phyloP scores from a whole-genome alignment of 805 yeast species.

The Candida tibetensis region DNA sequence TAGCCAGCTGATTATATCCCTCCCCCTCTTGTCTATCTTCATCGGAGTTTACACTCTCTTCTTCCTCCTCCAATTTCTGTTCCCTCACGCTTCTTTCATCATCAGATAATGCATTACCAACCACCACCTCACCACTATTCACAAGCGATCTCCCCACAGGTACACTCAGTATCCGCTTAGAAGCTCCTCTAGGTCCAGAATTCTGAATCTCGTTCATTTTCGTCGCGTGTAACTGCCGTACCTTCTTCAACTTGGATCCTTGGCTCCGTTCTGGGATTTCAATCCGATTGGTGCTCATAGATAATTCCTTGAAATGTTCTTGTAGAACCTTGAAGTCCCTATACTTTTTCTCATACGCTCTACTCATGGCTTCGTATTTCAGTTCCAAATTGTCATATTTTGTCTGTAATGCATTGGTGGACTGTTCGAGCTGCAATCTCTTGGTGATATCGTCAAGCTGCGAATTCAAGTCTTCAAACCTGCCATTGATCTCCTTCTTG shows the following conservation, averaged over 20 bases:
- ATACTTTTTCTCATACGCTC: constrained; percentile 23
- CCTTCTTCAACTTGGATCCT: constrained; percentile 12
- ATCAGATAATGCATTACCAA: neutral
- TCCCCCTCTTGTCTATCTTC: too few relatives aligned
- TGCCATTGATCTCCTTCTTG: neutral
- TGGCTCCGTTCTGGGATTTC: constrained; percentile 5
- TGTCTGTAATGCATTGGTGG: constrained; percentile 1
- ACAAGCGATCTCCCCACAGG: constrained; percentile 12
- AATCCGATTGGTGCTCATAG: constrained; percentile 13
- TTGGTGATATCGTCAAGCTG: neutral
- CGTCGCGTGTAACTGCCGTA: constrained; percentile 22
- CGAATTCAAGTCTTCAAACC: neutral
- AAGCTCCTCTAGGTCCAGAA: neutral
- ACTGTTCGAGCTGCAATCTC: neutral
- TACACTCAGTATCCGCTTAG: constrained; percentile 29
- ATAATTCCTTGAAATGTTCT: constrained; percentile 19
- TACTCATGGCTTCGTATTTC: constrained; percentile 17
- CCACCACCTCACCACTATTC: constrained; percentile 1
- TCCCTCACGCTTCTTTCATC: too few relatives aligned
- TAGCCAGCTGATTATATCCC: too few relatives aligned
- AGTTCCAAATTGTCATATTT: constrained; percentile 3
- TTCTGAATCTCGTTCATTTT: constrained; percentile 15
- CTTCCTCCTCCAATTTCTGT: constrained; percentile 4
- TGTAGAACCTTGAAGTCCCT: constrained; percentile 20
- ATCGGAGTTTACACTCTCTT: constrained; percentile 17